Base-by-base conservation (phyloP, 257 asterid genomes). In the Leptodermis oblonga region DNA sequence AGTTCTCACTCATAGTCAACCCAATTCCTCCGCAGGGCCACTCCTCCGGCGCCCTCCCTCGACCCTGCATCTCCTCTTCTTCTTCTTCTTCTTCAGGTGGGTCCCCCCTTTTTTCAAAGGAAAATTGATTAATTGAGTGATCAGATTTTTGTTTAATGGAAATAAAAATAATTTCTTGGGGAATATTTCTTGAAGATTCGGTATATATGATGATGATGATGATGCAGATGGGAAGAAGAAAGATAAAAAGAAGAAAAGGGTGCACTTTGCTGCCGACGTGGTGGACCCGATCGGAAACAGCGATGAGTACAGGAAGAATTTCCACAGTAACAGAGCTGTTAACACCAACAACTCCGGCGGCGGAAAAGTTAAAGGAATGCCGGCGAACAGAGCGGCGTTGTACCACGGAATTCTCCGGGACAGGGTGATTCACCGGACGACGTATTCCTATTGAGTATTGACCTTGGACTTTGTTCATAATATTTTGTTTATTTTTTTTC, bases 201-300 rank as follows among this genome's bases (percentile, higher is more conserved):
- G 71, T 5, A 56, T 66, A 58, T 14, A 34, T 74, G 28, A 15
- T n/a, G 61, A 4, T 67, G 31, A 43, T 1, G 22, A 70, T 45
- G 36, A 74, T 61, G 65, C 81, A 83, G 92, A 78, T 77, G 76
- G 73, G 72, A 83, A 73, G 82, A 85, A 78, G 71, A 69, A 75
- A 39, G 76, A 78, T 49, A 83, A 80, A 71, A 88, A 81, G 82
- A 86, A 84, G 85, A 90, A 88, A 75, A 88, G 64, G 69, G 97
- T 90, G 84, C 92, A 85, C 48, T 88, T 90, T 77, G 97, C 96
- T 58, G 89, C 82, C 73, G 92, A 87, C 70, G 95, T 90, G 80
- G 96, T 88, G 85, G 97, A 88, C 84, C 92, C 97, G 20, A 78
- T 18, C 73, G 97, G 96, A 30, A 88, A 90, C 72, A 80, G 86